Evolutionary conservation across 148 eudicot species (phyloP).

Genomic region (Diospyros kaki): DNA sequence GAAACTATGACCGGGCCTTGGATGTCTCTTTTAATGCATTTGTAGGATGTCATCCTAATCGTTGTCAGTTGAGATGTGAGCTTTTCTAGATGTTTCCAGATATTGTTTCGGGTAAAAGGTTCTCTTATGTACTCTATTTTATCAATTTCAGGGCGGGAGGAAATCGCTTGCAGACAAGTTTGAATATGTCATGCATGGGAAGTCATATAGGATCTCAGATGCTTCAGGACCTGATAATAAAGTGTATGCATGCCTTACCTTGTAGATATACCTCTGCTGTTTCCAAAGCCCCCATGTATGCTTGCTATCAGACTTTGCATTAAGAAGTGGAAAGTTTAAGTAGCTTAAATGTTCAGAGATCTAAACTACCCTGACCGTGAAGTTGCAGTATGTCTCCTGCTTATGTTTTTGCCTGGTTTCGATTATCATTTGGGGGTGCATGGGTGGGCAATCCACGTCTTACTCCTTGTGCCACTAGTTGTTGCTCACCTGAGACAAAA

Average conservation of each 20-base stretch:
- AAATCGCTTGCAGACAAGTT: slow-evolving; percentile 81
- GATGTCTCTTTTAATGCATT: not conserved
- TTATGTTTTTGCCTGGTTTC: not conserved
- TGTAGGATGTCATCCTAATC: not conserved
- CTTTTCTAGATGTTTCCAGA: not conserved
- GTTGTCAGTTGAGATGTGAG: not conserved
- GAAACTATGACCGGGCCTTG: not conserved
- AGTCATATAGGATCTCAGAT: slow-evolving; percentile 63
- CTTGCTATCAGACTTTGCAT: not conserved
- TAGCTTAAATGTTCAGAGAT: too few species aligned
- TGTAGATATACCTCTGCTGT: not conserved
- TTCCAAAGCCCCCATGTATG: not conserved
- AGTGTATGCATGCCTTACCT: slow-evolving; percentile 39
- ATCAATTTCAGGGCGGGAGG: slow-evolving; percentile 55
- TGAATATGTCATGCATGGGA: slow-evolving; percentile 97
- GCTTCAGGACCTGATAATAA: slow-evolving; percentile 46
- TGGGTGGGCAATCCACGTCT: not conserved
- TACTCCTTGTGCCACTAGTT: too few species aligned
- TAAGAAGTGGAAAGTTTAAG: not conserved
- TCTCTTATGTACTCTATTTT: not conserved
- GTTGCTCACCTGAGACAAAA: too few species aligned
- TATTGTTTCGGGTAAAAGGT: not conserved
- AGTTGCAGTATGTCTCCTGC: not conserved
- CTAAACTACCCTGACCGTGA: not conserved
- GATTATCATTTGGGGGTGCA: too few species aligned